Conservation (phyloP, 2,329 filamentous ascomycete species). For the Paraconiothyrium sp. region DNA sequence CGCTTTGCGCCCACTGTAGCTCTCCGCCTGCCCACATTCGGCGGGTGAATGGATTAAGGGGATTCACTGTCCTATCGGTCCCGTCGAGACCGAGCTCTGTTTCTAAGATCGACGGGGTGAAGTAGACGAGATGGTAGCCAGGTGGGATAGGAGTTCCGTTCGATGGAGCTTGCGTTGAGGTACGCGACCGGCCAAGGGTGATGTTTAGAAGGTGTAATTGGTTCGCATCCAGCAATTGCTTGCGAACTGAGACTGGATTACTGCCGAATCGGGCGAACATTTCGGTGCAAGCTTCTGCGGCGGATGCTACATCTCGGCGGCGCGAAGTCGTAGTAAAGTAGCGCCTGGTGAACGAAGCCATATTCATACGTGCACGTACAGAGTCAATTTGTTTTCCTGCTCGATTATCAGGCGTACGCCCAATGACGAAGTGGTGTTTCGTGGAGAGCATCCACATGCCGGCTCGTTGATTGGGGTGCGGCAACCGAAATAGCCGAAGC, state of each 20-base stretch:
- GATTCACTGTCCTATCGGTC: constrained; percentile 81
- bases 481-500: constrained; percentile 10
- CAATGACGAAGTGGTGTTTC: background rate
- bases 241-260: constrained; percentile 41
- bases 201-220: constrained; percentile 43
- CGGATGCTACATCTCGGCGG: constrained; percentile 29
- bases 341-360: constrained; percentile 32
- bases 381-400: too few species aligned
- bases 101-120: constrained; percentile 75
- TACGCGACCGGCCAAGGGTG: constrained; percentile 37
- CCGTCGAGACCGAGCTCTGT: constrained; percentile 78
- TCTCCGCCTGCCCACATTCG: constrained; percentile 93
- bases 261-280: constrained; percentile 42
- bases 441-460: background rate
- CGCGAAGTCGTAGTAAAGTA: constrained; percentile 30
- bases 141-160: constrained; percentile 61
- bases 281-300: constrained; percentile 40
- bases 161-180: constrained; percentile 30
- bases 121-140: constrained; percentile 88
- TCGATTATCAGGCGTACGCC: background rate
- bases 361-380: constrained; percentile 10
- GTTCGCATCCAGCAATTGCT: constrained; percentile 44
- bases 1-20: constrained; percentile 63
- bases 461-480: background rate
- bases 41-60: constrained; percentile 74